Conservation (phyloP, 352 stramenopile genomes). For the Phytophthora fragariae region DNA sequence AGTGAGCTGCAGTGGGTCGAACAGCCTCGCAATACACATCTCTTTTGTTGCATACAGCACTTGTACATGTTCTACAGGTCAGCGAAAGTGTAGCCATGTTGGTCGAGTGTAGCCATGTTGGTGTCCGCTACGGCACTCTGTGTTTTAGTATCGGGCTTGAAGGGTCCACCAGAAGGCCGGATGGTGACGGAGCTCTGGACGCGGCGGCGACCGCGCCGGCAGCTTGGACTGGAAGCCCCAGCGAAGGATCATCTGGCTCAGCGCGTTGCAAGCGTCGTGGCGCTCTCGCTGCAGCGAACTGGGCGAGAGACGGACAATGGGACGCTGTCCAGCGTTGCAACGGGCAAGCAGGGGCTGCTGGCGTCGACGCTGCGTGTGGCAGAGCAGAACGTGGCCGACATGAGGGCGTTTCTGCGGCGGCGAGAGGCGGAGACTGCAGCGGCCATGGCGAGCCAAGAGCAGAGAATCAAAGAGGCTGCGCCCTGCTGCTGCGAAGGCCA, state of each 20-base stretch:
- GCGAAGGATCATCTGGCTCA: constrained; percentile 27
- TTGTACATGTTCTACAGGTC: background rate
- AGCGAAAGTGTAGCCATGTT: constrained; percentile 15
- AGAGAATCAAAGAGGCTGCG: background rate
- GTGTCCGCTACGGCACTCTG: constrained; percentile 1
- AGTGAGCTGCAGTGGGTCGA: background rate
- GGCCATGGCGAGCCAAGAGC: background rate
- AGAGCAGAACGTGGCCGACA: constrained; percentile 34
- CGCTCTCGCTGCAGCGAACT: constrained; percentile 35
- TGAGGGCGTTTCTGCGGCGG: constrained; percentile 34
- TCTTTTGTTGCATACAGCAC: background rate
- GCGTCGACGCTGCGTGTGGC: constrained; percentile 43
- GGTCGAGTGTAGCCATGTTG: constrained; percentile 11
- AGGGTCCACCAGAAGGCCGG: constrained; percentile 14
- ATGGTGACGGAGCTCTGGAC: constrained; percentile 10
- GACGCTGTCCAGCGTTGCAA: background rate
- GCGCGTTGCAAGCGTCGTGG: constrained; percentile 34
- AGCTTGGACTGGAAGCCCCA: constrained; percentile 29
- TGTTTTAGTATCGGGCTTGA: constrained; percentile 17
- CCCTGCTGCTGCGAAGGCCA: background rate
- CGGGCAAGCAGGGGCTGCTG: constrained; percentile 19
- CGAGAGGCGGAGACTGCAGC: constrained; percentile 4
- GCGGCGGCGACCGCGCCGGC: constrained; percentile 14
- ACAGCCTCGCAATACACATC: constrained; percentile 16
- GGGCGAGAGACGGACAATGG: background rate